Percentiles rank a stretch among this genome's conserved stretches.
These are phyloP conservation scores for Ogataea glucozyma DNA, from an alignment of 805 yeast genomes.

Conservation along the genomic window DNA sequence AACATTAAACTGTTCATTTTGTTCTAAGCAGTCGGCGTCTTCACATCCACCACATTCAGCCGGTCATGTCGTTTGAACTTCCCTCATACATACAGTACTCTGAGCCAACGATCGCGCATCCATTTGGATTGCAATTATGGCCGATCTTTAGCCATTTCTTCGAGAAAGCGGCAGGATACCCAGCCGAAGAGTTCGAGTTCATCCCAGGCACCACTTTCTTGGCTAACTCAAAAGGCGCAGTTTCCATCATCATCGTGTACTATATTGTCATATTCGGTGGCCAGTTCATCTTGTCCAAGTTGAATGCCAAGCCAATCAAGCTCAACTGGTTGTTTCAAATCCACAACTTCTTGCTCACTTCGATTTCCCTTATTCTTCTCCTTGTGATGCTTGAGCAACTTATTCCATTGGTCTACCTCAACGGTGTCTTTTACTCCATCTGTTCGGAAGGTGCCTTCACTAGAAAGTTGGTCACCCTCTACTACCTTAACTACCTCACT, in stretches of 20 bases:
- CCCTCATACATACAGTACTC: slow-evolving; percentile 31
- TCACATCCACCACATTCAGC: not conserved
- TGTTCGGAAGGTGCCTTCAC: slow-evolving; percentile 82
- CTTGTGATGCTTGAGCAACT: slow-evolving; percentile 80
- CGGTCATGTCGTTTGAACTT: slow-evolving; percentile 14
- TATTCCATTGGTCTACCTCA: slow-evolving; percentile 67
- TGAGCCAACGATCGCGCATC: slow-evolving; percentile 34
- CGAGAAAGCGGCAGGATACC: slow-evolving; percentile 48
- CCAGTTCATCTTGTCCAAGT: slow-evolving; percentile 54
- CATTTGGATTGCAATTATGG: slow-evolving; percentile 66
- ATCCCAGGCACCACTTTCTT: slow-evolving; percentile 64
- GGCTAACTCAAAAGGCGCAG: slow-evolving; percentile 60
- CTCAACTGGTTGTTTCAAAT: slow-evolving; percentile 77
- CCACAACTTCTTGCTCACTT: slow-evolving; percentile 78
- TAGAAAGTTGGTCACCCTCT: slow-evolving; percentile 75
- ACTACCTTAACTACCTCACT: slow-evolving; percentile 89
- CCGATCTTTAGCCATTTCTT: slow-evolving; percentile 58
- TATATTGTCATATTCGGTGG: slow-evolving; percentile 87
- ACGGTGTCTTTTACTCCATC: slow-evolving; percentile 83
- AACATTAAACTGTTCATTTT: not conserved
- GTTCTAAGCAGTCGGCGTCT: not conserved
- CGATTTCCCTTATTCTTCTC: slow-evolving; percentile 64
- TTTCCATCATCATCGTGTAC: slow-evolving; percentile 58
- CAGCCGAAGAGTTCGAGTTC: slow-evolving; percentile 69
- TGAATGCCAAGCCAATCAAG: slow-evolving; percentile 64